Evolutionary conservation across 805 yeast species (phyloP), one percentile per base, ranked within the genome.

Genomic region (Jamesozyma rosinii): DNA sequence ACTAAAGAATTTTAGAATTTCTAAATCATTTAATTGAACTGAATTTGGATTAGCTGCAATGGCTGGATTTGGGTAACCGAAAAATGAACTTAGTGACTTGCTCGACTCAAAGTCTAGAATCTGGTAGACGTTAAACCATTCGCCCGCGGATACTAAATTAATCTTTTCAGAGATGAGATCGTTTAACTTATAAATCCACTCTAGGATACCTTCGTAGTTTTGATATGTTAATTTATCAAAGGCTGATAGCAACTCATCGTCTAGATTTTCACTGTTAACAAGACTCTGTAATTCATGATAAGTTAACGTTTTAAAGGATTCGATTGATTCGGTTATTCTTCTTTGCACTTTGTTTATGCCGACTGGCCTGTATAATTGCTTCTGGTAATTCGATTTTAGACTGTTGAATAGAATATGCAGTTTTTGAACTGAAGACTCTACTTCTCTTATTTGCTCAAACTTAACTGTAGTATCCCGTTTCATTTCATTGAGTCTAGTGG

Each of bases 81-180:
- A 80, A 44, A 87, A 65, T 8, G 81, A 73, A 10, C 75, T 64
- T 29, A 74, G 58, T 0, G 79, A 71, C 38, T 73, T 77, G 19
- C 76, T 75, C 21, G 81, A 75, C 46, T 82, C 81, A 27, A 75
- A 66, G 57, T 89, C 96, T 37, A 90, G 63, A 1, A 80, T 64
- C 54, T 86, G 90, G 58, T 76, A 83, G 3, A 81, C 75, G 43
- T 74, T 72, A 41, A 86, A 68, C 96, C 97, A 90, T 52, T 89
- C 95, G 46, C 74, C 75, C 11, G 77, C 61, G 11, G 77, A 71
- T 2, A 53, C 52, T 20, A 59, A 42, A 14, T 48, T 67, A 56
- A 81, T 79, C 27, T 81, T 68, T 3, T 74, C 72, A 2, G 74
- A 67, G 22, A 84, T 71, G 5, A 85, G 66, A 15, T 69, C 66